Evolutionary conservation across 2,329 filamentous ascomycete genomes (phyloP), one percentile per base, ranked within the genome.

Genomic region (Diaporthe citriasiana): DNA sequence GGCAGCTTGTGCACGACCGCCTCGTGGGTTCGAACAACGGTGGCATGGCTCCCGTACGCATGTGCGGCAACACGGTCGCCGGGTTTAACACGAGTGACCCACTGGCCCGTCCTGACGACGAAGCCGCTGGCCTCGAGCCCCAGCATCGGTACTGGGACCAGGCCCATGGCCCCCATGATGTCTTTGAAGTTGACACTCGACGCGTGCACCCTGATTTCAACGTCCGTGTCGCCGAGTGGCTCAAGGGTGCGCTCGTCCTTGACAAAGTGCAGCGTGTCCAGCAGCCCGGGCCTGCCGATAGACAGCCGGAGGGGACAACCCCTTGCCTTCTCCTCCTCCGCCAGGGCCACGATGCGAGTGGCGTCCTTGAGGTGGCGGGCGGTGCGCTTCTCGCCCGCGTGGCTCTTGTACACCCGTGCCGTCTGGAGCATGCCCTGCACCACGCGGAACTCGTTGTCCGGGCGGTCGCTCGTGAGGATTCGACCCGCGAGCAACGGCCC

Each of bases 101-200:
- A 30, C 19, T 25, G 30, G 25, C 63, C 19, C 12, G 30, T 15
- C 27, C 27, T 53, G 17, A n/a, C 19, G 1, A 68, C 45, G 4
- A 68, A 22, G 4, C 63, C 63, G 15, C 42, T 25, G 10, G 30
- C 45, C 13, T 68, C 63, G 30, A 53, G 17, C 13, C 63, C 63
- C 22, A 68, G 30, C 10, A 38, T 13, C 7, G 45, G 27, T 17
- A 35, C 47, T 2, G 45, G 25, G 4, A 68, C 19, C 33, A 35
- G 45, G 5, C 63, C 63, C 42, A 68, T 68, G 4, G 45, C 63
- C 4, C 19, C 63, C 63, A 68, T 68, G 45, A 68, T 53, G 10
- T 68, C 63, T 3, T 25, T 19, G 30, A 68, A 68, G 30, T 50
- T 68, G n/a, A 65, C 25, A 4, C 35, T 27, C n/a, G 45, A n/a